These are phyloP conservation scores for Pelagomonas calceolata DNA, from an alignment of 108 stramenopile species.

Conservation along the genomic window DNA sequence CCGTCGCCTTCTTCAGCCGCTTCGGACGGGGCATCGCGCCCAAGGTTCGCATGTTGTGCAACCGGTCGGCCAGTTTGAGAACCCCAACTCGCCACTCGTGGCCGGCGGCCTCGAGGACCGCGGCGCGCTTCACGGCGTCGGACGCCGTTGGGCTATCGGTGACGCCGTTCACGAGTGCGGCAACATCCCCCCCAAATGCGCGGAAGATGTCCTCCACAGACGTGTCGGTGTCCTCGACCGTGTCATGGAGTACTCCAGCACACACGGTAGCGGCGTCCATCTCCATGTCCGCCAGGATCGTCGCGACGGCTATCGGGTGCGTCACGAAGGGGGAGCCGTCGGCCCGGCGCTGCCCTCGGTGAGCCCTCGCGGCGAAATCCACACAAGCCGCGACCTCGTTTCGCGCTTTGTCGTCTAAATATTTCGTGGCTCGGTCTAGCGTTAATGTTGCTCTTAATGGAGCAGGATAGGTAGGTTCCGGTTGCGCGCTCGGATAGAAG, in stretches of 20 bases:
- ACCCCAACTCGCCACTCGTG: conserved; percentile 55
- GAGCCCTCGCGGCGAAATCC: background rate
- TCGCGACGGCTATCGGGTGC: conserved; percentile 23
- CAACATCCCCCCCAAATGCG: conserved; percentile 15
- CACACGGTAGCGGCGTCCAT: conserved; percentile 4
- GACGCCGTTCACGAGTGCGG: conserved; percentile 22
- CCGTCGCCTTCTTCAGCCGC: conserved; percentile 38
- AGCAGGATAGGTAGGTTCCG: too few species aligned
- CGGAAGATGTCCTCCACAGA: conserved; percentile 11
- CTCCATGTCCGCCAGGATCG: conserved; percentile 23
- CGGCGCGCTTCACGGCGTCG: conserved; percentile 81
- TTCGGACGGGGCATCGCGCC: conserved; percentile 22
- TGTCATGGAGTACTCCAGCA: conserved; percentile 27
- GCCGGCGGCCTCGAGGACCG: conserved; percentile 91
- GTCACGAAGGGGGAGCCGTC: conserved; percentile 8
- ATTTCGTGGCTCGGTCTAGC: too few species aligned
- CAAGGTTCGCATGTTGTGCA: conserved; percentile 30
- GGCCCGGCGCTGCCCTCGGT: background rate
- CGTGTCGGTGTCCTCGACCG: conserved; percentile 25
- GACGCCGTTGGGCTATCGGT: conserved; percentile 41
- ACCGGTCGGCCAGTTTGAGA: conserved; percentile 26
- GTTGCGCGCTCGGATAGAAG: too few species aligned
- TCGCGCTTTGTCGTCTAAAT: too few species aligned
- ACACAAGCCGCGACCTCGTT: background rate
- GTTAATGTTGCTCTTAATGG: too few species aligned